Evolutionary conservation across 176 grass and related monocot genomes (phyloP).

Genomic region (Triticum urartu): DNA sequence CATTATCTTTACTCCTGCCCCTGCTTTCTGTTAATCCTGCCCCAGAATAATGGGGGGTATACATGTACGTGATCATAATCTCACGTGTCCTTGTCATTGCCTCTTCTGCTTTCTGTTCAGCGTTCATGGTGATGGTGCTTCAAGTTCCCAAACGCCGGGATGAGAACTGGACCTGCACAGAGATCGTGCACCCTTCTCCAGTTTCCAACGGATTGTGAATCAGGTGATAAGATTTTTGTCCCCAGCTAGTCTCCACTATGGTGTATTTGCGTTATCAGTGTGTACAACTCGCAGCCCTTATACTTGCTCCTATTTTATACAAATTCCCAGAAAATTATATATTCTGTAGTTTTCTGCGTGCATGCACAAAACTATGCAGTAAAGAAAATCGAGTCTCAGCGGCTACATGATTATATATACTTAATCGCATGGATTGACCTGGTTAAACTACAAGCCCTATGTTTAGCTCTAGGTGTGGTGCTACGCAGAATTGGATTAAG

Average conservation of each 20-base stretch:
- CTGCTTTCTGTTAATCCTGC: conserved; percentile 22
- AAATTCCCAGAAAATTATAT: conserved; percentile 16
- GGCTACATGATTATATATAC: neutral
- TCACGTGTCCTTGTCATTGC: conserved; percentile 39
- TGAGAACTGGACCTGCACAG: conserved; percentile 38
- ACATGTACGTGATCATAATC: conserved; percentile 35
- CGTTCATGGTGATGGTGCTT: conserved; percentile 40
- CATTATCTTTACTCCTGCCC: neutral
- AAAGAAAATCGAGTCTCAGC: neutral
- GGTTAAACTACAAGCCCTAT: conserved; percentile 18
- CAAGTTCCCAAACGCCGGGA: conserved; percentile 55
- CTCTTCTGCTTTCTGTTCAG: conserved; percentile 33
- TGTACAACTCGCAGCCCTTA: neutral
- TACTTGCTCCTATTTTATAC: conserved; percentile 11
- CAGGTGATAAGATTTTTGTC: conserved; percentile 36
- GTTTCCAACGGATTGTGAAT: conserved; percentile 36
- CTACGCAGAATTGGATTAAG: conserved; percentile 21
- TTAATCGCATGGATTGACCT: neutral
- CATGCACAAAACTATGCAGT: conserved; percentile 10
- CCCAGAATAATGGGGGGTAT: conserved; percentile 9
- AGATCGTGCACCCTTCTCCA: conserved; percentile 35
- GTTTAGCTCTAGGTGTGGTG: conserved; percentile 18
- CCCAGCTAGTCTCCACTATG: neutral
- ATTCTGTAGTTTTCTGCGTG: conserved; percentile 5
- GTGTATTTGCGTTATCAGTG: neutral